Percentiles rank a stretch among this genome's conserved stretches.
Conservation (phyloP, 805 yeast genomes). For the Monosporozyma aerobia region DNA sequence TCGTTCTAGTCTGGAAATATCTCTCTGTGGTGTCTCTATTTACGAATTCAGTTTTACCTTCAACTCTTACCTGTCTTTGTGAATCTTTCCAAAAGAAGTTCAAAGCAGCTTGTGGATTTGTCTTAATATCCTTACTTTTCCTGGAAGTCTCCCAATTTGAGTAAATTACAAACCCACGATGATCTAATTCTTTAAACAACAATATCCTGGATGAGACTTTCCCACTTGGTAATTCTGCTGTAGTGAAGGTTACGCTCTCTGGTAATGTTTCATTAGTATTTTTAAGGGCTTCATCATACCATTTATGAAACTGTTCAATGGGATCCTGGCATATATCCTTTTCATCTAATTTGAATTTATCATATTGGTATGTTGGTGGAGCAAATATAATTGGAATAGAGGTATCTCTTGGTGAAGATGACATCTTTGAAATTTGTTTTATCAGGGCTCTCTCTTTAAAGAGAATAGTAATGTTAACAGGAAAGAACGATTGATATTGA, state of each 20-base stretch:
- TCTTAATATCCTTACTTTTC: slow-evolving; percentile 58
- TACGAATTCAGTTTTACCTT: slow-evolving; percentile 72
- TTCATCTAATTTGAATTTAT: slow-evolving; percentile 51
- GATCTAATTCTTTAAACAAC: slow-evolving; percentile 81
- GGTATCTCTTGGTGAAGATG: not conserved
- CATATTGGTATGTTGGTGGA: slow-evolving; percentile 82
- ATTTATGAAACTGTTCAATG: slow-evolving; percentile 63
- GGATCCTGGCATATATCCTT: slow-evolving; percentile 51
- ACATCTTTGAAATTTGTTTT: not conserved
- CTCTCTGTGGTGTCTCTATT: slow-evolving; percentile 62
- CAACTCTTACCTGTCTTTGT: slow-evolving; percentile 90
- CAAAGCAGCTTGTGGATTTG: slow-evolving; percentile 74
- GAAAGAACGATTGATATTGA: not conserved
- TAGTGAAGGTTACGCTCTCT: slow-evolving; percentile 76
- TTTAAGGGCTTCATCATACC: slow-evolving; percentile 76
- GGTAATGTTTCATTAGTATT: slow-evolving; percentile 52
- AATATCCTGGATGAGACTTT: slow-evolving; percentile 78
- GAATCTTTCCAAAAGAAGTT: slow-evolving; percentile 86
- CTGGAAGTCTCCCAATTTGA: slow-evolving; percentile 88
- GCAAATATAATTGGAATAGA: slow-evolving; percentile 44
- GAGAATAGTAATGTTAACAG: not conserved
- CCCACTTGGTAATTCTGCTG: slow-evolving; percentile 83
- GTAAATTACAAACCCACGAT: slow-evolving; percentile 73
- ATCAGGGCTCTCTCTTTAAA: too few species aligned
- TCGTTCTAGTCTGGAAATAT: slow-evolving; percentile 80